Conservation (phyloP, 73 alveolate species). For the Paramecium bursaria region DNA sequence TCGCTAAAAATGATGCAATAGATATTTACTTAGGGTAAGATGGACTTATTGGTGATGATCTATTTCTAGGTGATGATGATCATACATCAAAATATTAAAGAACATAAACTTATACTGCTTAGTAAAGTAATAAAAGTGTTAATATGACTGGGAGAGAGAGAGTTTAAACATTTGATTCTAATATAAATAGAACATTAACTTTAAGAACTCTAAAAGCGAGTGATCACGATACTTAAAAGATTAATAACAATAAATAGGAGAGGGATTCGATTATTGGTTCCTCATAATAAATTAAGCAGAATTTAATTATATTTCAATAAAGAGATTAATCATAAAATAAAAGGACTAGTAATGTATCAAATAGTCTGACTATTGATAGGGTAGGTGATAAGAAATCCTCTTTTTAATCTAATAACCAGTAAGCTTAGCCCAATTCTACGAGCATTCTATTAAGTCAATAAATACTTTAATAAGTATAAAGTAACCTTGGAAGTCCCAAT, state of each 20-base stretch:
- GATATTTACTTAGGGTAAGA: conserved; percentile 1
- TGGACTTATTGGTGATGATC: background rate
- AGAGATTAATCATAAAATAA: background rate
- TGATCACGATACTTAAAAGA: conserved; percentile 4
- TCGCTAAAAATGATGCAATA: background rate
- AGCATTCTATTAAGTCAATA: conserved; percentile 5
- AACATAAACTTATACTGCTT: conserved; percentile 28
- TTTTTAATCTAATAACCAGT: conserved; percentile 23
- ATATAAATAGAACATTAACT: conserved; percentile 4
- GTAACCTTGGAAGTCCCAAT: conserved; percentile 43
- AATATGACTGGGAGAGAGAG: conserved; percentile 41
- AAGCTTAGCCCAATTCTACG: conserved; percentile 33
- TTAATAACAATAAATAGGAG: background rate
- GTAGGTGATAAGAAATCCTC: conserved; percentile 33
- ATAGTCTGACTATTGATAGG: conserved; percentile 34
- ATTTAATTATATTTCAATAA: conserved; percentile 23
- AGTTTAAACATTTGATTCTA: conserved; percentile 20
- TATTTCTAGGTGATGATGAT: conserved; percentile 13
- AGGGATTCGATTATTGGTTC: too few species aligned
- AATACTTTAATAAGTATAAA: conserved; percentile 29
- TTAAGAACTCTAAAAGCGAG: conserved; percentile 27
- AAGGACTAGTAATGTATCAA: background rate
- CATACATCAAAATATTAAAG: conserved; percentile 3
- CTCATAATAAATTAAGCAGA: background rate
- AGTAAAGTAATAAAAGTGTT: background rate